Evolutionary conservation across 495 filamentous ascomycete genomes (phyloP), one percentile per base, ranked within the genome.

Genomic region (Aspergillus bertholletiae): DNA sequence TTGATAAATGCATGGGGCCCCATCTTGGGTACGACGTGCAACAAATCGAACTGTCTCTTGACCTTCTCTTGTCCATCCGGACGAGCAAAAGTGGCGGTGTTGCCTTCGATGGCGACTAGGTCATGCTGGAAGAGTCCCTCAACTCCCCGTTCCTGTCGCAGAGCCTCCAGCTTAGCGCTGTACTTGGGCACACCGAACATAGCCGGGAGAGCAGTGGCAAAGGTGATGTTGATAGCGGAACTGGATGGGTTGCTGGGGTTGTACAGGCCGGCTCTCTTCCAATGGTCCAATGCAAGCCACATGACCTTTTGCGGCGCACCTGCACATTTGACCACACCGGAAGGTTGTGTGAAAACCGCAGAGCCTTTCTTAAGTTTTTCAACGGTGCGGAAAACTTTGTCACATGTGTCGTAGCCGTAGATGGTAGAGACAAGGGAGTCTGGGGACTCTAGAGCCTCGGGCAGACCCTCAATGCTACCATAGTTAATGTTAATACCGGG

Each of bases 121-220:
- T 88, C 84, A 51, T 88, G 85, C 53, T 79, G 74, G 65, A 88
- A 88, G 18, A 87, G 68, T 0, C 80, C 84, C 61, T 86, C 83
- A 2, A 88, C 84, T 13, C 80, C 78, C 30, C 85, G 73, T 62
- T 87, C 74, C 66, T 81, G 67, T 28, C 85, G 83, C 59, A 88
- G 69, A 32, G 75, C 69, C 44, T 87, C 84, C 2, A 88, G 74
- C 17, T 70, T 74, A 18, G 79, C 78, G 57, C 74, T 83, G 62
- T 88, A 88, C 70, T 87, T 88, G 47, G 84, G 82, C 43, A 88
- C 84, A 32, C 80, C 84, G 56, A 88, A 88, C 85, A 88, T 88
- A 30, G 63, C 64, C 0, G 83, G 79, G 26, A 81, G 68, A 1
- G 80, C 84, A 5, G 84, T 87, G 0, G 84, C 84, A 46, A 85